A percentile compares a stretch with the other conserved stretches of the same genome.
These are phyloP conservation scores for Prosopis cineraria DNA, from an alignment of 306 rosid genomes.

Conservation along the genomic window DNA sequence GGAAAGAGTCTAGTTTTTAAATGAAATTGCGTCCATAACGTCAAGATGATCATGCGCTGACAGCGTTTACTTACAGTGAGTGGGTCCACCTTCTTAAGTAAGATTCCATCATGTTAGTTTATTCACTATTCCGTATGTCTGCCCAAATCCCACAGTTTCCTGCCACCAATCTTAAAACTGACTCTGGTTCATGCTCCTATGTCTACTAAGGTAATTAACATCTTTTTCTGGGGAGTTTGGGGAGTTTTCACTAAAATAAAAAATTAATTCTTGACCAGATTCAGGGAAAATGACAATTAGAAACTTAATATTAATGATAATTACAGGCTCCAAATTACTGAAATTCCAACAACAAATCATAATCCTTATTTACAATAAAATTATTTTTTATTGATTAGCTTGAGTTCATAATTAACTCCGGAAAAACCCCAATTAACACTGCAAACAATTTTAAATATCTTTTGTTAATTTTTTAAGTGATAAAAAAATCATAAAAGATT, in stretches of 20 bases:
- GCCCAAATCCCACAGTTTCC: not conserved
- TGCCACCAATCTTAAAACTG: not conserved
- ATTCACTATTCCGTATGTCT: not conserved
- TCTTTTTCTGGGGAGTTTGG: not conserved
- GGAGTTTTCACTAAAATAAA: not conserved
- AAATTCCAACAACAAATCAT: too few species aligned
- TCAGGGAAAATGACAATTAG: too few species aligned
- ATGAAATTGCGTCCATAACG: not conserved
- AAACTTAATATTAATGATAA: too few species aligned
- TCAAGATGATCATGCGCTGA: not conserved
- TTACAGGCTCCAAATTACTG: too few species aligned
- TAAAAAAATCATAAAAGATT: too few species aligned
- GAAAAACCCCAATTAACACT: too few species aligned
- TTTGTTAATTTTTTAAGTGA: too few species aligned
- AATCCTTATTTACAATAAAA: too few species aligned
- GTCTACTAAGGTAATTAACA: not conserved
- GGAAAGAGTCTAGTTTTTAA: too few species aligned
- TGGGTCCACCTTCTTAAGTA: not conserved
- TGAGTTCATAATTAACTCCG: too few species aligned
- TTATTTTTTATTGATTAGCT: too few species aligned
- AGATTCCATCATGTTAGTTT: not conserved
- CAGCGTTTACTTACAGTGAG: not conserved
- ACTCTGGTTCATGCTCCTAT: not conserved
- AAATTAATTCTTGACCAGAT: not conserved
- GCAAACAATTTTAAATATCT: too few species aligned